phyloP scores from a whole-genome alignment of 192 early-diverging fungal species.

The Cladochytrium replicatum region DNA sequence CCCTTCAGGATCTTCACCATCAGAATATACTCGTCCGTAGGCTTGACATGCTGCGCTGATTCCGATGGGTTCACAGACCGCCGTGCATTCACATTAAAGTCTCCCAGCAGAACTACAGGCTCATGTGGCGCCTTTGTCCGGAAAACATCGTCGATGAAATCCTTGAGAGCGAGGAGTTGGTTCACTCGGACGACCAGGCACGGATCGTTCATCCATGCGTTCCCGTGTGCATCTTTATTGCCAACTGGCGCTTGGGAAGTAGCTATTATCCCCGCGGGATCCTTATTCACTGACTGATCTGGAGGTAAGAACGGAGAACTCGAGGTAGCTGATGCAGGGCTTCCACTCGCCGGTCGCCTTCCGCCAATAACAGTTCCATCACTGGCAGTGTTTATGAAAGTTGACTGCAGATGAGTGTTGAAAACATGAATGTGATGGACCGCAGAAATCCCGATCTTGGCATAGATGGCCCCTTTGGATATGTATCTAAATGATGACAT shows the following conservation, averaged over 20 bases:
- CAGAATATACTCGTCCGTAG: slow-evolving; percentile 25
- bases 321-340: too few relatives aligned
- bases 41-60: slow-evolving; percentile 1
- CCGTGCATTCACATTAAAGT: slow-evolving; percentile 60
- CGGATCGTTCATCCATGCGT: slow-evolving; percentile 43
- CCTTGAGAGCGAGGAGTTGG: slow-evolving; percentile 58
- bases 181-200: slow-evolving; percentile 45
- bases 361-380: too few relatives aligned
- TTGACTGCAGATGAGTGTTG: slow-evolving; percentile 79
- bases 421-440: slow-evolving; percentile 52
- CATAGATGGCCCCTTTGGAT: slow-evolving; percentile 72
- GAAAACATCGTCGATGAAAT: slow-evolving; percentile 47
- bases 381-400: slow-evolving; percentile 29
- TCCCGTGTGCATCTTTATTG: too few relatives aligned
- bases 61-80: slow-evolving; percentile 13
- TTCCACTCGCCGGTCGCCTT: too few relatives aligned
- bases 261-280: too few relatives aligned
- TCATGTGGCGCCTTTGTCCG: slow-evolving; percentile 33
- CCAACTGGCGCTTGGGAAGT: too few relatives aligned
- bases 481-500: slow-evolving; percentile 38
- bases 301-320: too few relatives aligned
- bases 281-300: too few relatives aligned
- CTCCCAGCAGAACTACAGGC: slow-evolving; percentile 52
- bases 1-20: slow-evolving; percentile 19
- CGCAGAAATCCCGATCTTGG: slow-evolving; percentile 49